Evolutionary conservation across 2,329 filamentous ascomycete species (phyloP), one percentile per base, ranked within the genome.

Genomic region (Cordyceps farinosa): DNA sequence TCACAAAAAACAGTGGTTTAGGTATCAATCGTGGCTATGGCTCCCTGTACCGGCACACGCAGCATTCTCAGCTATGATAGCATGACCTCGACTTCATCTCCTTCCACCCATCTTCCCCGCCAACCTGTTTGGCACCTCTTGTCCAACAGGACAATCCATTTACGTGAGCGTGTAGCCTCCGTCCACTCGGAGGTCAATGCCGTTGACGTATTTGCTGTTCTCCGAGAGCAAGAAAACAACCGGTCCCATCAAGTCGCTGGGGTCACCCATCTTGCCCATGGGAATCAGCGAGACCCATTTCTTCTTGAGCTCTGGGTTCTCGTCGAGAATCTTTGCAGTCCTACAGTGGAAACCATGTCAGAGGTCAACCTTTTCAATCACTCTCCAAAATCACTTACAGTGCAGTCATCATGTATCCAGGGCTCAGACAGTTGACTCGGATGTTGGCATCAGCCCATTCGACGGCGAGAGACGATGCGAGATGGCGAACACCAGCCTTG

Each of bases 331-430:
- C 81, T 96, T 96, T 79, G 92, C 87, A 48, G 92, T 97, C 60
- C 91, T 96, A 42, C 66, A 44, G 27, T 60, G 44, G 27, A 61
- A 7, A 29, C 27, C 9, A 4, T 47, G n/a, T 66, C 53, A 62
- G 52, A 32, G 11, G 32, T 48, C 29, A 30, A 17, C 5, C 9
- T 55, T 15, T n/a, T 7, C 8, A 22, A 9, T 7, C 15, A 27
- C 10, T 8, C 15, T 34, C 9, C 1, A 34, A 27, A 29, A 45
- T 3, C 45, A 79, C 90, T 85, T 82, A 94, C 90, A 97, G 79
- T 64, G 92, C 90, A 17, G 94, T 97, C 68, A 97, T 80, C 94
- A 98, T 98, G 78, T 98, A 98, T 51, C 95, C 94, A 0, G 94
- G 94, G 36, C 89, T 92, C 74, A 98, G 95, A 77, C 91, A 95